These are phyloP conservation scores for Plenodomus tracheiphilus DNA, from an alignment of 2,329 filamentous ascomycete genomes.

Conservation along the genomic window DNA sequence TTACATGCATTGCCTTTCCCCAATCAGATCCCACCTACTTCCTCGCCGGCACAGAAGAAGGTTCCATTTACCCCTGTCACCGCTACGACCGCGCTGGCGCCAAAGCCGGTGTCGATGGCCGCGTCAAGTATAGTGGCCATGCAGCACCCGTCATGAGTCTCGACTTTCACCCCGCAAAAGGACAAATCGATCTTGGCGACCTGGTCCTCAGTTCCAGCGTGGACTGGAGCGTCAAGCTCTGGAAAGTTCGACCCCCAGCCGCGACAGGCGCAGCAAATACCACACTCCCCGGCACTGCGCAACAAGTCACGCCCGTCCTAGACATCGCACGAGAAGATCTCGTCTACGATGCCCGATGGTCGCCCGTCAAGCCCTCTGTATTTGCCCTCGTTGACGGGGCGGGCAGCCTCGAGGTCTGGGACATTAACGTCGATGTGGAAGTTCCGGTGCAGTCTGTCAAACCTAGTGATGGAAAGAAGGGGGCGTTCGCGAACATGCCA, in stretches of 20 bases:
- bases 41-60: conserved; percentile 94
- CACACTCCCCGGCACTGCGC: conserved; percentile 41
- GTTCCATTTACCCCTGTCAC: conserved; percentile 93
- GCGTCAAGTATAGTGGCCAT: conserved; percentile 87
- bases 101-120: conserved; percentile 90
- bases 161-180: conserved; percentile 90
- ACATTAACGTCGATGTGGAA: conserved; percentile 88
- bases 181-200: conserved; percentile 91
- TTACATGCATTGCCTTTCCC: conserved; percentile 93
- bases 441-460: conserved; percentile 82
- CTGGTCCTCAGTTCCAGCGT: conserved; percentile 88
- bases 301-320: conserved; percentile 72
- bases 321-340: conserved; percentile 94
- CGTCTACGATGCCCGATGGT: conserved; percentile 96
- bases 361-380: conserved; percentile 87
- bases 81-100: conserved; percentile 96
- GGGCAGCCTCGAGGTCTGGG: conserved; percentile 92
- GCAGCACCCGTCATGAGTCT: conserved; percentile 94
- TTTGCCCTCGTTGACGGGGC: conserved; percentile 94
- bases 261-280: conserved; percentile 59
- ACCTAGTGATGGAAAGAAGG: conserved; percentile 59
- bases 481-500: conserved; percentile 42
- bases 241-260: conserved; percentile 85
- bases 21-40: conserved; percentile 96
- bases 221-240: conserved; percentile 97